A percentile compares a stretch with the other conserved stretches of the same genome.
These are phyloP conservation scores for Syncephalastrum monosporum DNA, from an alignment of 371 early-diverging fungal species.

Conservation along the genomic window DNA sequence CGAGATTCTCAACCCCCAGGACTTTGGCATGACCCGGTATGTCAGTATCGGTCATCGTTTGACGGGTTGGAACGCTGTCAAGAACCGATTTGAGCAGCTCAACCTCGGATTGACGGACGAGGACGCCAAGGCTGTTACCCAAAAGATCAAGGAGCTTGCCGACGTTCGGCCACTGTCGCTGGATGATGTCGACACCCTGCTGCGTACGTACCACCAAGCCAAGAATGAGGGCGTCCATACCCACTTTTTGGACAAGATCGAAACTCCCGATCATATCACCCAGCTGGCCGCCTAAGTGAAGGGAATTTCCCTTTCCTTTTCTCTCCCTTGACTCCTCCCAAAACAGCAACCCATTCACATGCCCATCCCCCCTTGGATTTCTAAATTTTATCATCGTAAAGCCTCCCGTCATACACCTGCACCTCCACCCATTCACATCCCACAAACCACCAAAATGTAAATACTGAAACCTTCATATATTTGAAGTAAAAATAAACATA, in stretches of 20 bases:
- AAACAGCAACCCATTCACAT: too few species aligned
- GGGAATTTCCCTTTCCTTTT: too few species aligned
- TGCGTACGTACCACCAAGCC: conserved; percentile 35
- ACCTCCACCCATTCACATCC: too few species aligned
- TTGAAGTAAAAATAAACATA: too few species aligned
- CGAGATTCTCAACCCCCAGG: conserved; percentile 93
- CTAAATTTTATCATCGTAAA: too few species aligned
- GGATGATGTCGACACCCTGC: conserved; percentile 37
- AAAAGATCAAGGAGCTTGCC: conserved; percentile 88
- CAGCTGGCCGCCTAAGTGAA: neutral
- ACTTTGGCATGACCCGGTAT: conserved; percentile 95
- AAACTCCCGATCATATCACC: conserved; percentile 25
- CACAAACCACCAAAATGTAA: too few species aligned
- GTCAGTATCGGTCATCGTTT: conserved; percentile 93
- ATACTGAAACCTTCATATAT: too few species aligned
- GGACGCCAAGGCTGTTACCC: conserved; percentile 87
- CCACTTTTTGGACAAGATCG: conserved; percentile 21
- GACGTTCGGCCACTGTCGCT: conserved; percentile 64
- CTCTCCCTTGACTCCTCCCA: too few species aligned
- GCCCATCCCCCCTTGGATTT: too few species aligned
- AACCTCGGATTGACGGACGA: conserved; percentile 78
- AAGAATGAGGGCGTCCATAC: conserved; percentile 26
- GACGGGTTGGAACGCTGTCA: conserved; percentile 98
- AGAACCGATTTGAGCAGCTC: conserved; percentile 90
- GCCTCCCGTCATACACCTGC: too few species aligned